A percentile compares a stretch with the other conserved stretches of the same genome.
These are phyloP conservation scores for Raddia distichophylla DNA, from an alignment of 176 grass and related monocot genomes.

Conservation along the genomic window DNA sequence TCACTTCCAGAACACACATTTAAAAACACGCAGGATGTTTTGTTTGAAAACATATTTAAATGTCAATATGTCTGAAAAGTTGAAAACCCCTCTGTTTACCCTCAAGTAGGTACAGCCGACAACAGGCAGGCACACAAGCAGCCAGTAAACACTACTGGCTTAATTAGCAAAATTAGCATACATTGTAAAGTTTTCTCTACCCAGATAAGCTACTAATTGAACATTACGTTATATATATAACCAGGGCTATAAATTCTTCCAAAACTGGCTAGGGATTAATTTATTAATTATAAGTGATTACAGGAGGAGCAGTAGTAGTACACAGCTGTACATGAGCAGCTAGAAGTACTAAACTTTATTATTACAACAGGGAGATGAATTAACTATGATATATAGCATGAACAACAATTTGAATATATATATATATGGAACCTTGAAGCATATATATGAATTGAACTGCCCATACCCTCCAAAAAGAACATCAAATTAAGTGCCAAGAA, in stretches of 20 bases:
- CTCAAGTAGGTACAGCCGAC: not conserved
- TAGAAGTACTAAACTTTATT: not conserved
- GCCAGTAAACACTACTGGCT: not conserved
- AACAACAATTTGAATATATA: slow-evolving; percentile 36
- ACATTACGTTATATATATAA: not conserved
- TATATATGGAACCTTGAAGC: slow-evolving; percentile 34
- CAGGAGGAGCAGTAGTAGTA: not conserved
- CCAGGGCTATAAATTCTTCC: not conserved
- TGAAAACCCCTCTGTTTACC: not conserved
- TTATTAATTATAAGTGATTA: not conserved
- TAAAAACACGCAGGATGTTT: not conserved
- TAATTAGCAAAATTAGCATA: not conserved
- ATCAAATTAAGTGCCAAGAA: slow-evolving; percentile 40
- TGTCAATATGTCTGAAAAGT: not conserved
- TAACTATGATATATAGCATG: slow-evolving; percentile 45
- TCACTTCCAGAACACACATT: not conserved
- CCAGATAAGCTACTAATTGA: not conserved
- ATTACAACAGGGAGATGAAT: slow-evolving; percentile 32
- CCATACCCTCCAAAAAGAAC: slow-evolving; percentile 38
- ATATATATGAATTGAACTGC: slow-evolving; percentile 41
- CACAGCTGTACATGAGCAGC: not conserved
- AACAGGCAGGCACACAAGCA: not conserved
- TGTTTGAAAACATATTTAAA: not conserved
- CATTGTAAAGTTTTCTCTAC: not conserved
- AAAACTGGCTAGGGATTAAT: not conserved